Base-by-base conservation (phyloP, 768 basidiomycete genomes). In the Termitomyces sp. region DNA sequence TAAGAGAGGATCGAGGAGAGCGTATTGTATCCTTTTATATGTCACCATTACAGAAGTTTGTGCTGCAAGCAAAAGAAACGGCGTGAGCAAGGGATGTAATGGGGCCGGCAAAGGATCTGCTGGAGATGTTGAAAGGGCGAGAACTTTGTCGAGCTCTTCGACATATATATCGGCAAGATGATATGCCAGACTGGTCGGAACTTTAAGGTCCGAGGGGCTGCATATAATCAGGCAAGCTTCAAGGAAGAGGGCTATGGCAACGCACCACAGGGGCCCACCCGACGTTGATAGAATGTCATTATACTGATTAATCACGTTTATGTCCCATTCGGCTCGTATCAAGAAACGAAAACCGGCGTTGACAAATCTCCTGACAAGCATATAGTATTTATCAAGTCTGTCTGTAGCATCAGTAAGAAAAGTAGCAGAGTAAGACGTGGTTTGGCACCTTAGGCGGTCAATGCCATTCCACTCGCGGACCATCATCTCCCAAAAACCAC, bases 361-460 rank as follows among this genome's bases (percentile, higher is more conserved):
- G 54, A 91, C 79, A 66, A 93, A 98, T 62, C 88, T 81, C 58
- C 96, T 82, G 58, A 98, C 85, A 47, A 99, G 87, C 85, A 98
- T 87, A 69, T 96, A 95, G 70, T 92, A 98, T 71, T 99, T 99
- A 79, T 99, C 96, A 70, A 98, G 86, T 63, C 95, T 97, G 65
- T 11, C 28, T 11, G 22, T 53, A 30, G 55, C 59, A 36, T 61
- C 32, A 61, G 52, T 43, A 45, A 18, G 35, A 26, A 41, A 38
- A 54, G n/a, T 40, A 41, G 4, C 43, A 50, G 35, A 28, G 55
- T 35, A 45, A 8, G 36, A 35, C 4, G 44, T 38, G 7, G 70
- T 7, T 35, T 69, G 83, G 61, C 61, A 96, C 95, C 96, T 77
- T 64, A 96, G 73, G 45, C 90, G 80, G 68, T 99, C 96, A 35